Evolutionary conservation across 495 filamentous ascomycete genomes (phyloP), one percentile per base, ranked within the genome.

Genomic region (Daldinia childiae): DNA sequence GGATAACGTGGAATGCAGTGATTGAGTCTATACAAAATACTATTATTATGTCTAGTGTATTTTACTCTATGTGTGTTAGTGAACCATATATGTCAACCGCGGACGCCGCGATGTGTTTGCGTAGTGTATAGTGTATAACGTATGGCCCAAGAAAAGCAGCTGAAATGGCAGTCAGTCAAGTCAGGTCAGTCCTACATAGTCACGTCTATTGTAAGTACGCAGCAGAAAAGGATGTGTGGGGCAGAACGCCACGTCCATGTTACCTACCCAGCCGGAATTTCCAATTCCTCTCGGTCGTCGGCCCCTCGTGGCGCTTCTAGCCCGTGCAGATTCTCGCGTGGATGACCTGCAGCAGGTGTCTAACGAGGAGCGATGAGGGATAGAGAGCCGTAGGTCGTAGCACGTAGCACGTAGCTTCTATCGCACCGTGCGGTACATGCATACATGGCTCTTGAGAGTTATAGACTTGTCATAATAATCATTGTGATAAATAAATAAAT

Each of bases 321-420:
- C 71, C 62, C 71, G 71, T 69, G 71, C 71, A 73, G 71, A 66
- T 69, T 73, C 71, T 73, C 71, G 71, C 71, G 71, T 73, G 71
- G 71, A 73, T 73, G 70, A 73, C 70, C 65, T 73, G 70, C 70
- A 73, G 70, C 48, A 54, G 24, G 24, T 72, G 36, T 38, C 45
- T 66, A 64, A 51, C 43, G 36, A 45, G 52, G 48, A 60, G 48
- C 41, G 38, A 56, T 60, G 52, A 63, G 30, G 36, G 48, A 17
- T 7, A 21, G 19, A 48, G 43, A 55, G 58, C 58, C 58, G 68
- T 66, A 38, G 58, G 43, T 62, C 52, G 68, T 66, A 38, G 58
- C 69, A 63, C 58, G 43, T 58, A 58, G 54, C 69, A 68, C 64
- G 52, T 58, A 58, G 58, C 69, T 64, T 38, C 30, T 55, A 64